Percentiles rank a stretch among this genome's conserved stretches.
Evolutionary conservation across 208 protist genomes (phyloP).

Genomic region (Wallacemonas sp.): DNA sequence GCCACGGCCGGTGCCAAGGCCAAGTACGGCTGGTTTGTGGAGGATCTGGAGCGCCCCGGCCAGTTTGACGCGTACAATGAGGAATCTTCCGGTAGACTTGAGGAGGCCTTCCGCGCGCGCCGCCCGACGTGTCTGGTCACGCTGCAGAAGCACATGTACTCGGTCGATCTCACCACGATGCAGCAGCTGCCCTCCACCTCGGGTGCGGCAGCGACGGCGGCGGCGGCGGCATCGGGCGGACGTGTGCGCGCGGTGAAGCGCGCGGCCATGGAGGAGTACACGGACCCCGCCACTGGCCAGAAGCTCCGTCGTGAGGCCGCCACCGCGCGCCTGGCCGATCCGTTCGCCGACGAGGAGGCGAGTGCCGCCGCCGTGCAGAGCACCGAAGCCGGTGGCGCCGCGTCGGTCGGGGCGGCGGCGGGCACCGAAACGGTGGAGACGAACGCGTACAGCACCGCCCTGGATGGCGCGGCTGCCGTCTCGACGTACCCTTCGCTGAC

Average conservation of each 20-base stretch:
- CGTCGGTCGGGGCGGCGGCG: too few relatives aligned
- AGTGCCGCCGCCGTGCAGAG: conserved; percentile 5
- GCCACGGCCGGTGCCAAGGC: neutral
- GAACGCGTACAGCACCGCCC: conserved; percentile 3
- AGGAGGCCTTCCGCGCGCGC: conserved; percentile 48
- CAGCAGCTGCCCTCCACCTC: conserved; percentile 33
- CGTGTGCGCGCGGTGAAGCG: conserved; percentile 53
- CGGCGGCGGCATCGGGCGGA: neutral
- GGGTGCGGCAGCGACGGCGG: neutral
- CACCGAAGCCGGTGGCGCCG: neutral
- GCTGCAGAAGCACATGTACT: conserved; percentile 62
- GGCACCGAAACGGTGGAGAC: conserved; percentile 14
- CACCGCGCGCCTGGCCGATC: conserved; percentile 29
- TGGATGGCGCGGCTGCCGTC: conserved; percentile 7
- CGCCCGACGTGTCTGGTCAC: conserved; percentile 46
- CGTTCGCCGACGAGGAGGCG: conserved; percentile 41
- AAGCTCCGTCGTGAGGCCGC: conserved; percentile 25
- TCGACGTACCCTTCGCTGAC: conserved; percentile 28
- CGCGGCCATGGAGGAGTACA: conserved; percentile 35
- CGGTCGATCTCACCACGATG: conserved; percentile 60
- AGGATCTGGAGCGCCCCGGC: conserved; percentile 51
- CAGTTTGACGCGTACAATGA: conserved; percentile 62
- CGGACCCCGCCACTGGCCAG: conserved; percentile 31
- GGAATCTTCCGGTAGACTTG: conserved; percentile 54
- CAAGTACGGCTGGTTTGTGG: conserved; percentile 70